Base-by-base conservation (phyloP, 352 stramenopile species). In the Phytophthora podocarpi region DNA sequence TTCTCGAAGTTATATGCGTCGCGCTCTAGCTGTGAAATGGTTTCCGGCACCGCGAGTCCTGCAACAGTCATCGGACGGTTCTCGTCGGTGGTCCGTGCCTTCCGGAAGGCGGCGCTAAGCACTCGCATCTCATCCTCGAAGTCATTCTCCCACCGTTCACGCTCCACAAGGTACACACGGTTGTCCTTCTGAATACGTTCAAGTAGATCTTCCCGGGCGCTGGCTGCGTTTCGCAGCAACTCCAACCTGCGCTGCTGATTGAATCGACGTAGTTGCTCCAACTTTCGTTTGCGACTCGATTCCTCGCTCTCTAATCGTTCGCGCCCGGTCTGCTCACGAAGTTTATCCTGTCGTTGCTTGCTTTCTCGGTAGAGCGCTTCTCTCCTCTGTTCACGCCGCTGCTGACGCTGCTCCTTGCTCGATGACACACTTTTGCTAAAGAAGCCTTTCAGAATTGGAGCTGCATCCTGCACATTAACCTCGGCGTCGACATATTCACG, bases 361-460 rank as follows among this genome's bases (percentile, higher is more conserved):
- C 65, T 80, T 20, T 49, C 62, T 36, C 65, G 53, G 45, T 88
- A 90, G 16, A 82, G 47, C 1, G 59, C 40, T 11, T 83, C 70
- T 18, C 80, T 78, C 11, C 63, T 65, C 4, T 64, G 66, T 24
- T 84, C 57, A 15, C 67, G 66, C 34, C 85, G 67, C 18, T 82
- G 74, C 0, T 55, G 60, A 11, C 80, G 78, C 12, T 82, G 37
- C 23, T 74, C 66, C 21, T 82, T 76, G 2, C 67, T 75, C 0
- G 55, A 45, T 11, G 56, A 67, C 12, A 77, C 62, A n/a, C 36
- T 75, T 28, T 79, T 78, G 36, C 49, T 82, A 52, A 90, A 88
- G 37, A 88, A 88, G 41, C 79, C 76, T 54, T 87, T 85, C 27
- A 90, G 55, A 37, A 90, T 82, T 3, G 78, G 78, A 4, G 64